Conservation (phyloP, 805 yeast genomes). For the Starmerella potacharoeniae region DNA sequence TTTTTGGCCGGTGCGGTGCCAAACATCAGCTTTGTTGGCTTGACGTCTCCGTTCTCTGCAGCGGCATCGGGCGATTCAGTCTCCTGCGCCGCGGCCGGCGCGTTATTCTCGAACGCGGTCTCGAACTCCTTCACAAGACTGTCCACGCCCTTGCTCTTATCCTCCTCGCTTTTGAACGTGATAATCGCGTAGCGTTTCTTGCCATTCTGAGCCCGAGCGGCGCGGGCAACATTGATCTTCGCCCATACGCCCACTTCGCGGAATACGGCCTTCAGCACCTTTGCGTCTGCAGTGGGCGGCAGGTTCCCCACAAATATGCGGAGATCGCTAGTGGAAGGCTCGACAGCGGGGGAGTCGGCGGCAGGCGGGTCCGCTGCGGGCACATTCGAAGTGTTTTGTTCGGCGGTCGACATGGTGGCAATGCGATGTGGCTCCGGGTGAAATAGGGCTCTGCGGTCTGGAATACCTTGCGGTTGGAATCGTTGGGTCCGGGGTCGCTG, state of each 20-base stretch:
- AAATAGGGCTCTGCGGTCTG: background rate
- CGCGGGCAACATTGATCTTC: background rate
- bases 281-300: background rate
- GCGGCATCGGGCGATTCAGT: background rate
- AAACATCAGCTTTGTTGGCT: background rate
- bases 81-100: background rate
- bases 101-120: background rate
- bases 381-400: background rate
- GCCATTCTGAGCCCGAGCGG: background rate
- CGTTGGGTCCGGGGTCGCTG: background rate
- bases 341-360: too few species aligned
- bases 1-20: background rate
- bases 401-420: background rate
- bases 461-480: background rate
- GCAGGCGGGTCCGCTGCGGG: background rate
- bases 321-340: background rate
- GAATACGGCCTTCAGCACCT: background rate
- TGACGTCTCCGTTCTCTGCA: background rate
- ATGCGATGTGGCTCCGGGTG: background rate
- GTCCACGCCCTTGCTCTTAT: conserved; percentile 2
- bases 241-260: background rate
- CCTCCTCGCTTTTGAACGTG: background rate
- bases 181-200: conserved; percentile 3
- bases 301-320: conserved; percentile 3
- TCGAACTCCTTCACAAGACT: background rate